phyloP scores from a whole-genome alignment of 257 asterid species.

The Coffea canephora region DNA sequence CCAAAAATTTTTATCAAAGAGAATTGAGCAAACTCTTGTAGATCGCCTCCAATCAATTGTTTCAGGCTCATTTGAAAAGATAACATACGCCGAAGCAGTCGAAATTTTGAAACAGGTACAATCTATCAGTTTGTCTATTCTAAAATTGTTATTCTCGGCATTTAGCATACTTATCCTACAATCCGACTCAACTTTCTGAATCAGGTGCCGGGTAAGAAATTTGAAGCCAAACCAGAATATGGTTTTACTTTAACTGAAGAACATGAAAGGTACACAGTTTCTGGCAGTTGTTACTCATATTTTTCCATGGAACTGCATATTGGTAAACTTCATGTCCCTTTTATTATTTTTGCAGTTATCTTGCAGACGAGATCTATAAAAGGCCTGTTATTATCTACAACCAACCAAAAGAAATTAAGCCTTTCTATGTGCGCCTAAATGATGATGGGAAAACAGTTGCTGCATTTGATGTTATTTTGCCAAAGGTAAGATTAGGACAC shows the following conservation, averaged over 20 bases:
- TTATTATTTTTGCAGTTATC: constrained; percentile 43
- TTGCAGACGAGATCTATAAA: constrained; percentile 60
- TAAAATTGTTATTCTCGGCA: not conserved
- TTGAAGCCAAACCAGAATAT: constrained; percentile 51
- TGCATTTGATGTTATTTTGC: constrained; percentile 68
- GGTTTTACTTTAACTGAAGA: constrained; percentile 71
- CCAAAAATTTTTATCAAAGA: constrained; percentile 53
- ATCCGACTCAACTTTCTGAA: constrained; percentile 14
- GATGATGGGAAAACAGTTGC: constrained; percentile 74
- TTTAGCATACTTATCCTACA: not conserved
- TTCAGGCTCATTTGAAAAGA: constrained; percentile 43
- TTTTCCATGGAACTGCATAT: not conserved
- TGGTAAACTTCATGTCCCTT: not conserved
- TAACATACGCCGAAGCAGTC: constrained; percentile 68
- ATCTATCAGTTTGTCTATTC: not conserved
- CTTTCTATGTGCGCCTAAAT: constrained; percentile 62
- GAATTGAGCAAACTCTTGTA: constrained; percentile 49
- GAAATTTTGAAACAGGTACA: constrained; percentile 58
- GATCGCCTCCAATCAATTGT: constrained; percentile 52
- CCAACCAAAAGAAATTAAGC: constrained; percentile 62
- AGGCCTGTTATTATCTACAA: constrained; percentile 65
- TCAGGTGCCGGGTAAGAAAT: constrained; percentile 45
- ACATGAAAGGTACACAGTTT: constrained; percentile 57
- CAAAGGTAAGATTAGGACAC: constrained; percentile 47
- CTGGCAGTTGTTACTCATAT: constrained; percentile 4